Conservation (phyloP, 352 stramenopile species). For the Globisporangium parvum region DNA sequence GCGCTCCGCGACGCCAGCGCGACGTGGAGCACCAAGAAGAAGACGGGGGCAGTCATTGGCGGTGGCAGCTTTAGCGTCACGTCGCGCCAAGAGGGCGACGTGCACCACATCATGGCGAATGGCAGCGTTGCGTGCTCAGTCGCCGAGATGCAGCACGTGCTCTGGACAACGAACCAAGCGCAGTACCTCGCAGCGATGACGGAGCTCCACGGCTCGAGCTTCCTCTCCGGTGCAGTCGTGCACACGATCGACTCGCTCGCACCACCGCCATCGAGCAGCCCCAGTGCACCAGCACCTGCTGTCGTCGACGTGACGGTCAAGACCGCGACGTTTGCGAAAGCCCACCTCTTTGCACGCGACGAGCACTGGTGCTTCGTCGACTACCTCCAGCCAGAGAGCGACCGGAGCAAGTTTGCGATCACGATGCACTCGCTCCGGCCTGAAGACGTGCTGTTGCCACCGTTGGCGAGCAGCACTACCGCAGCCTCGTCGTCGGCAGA, state of each 20-base stretch:
- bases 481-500: background rate
- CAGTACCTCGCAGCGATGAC: slow-evolving; percentile 22
- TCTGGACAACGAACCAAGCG: slow-evolving; percentile 13
- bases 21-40: slow-evolving; percentile 5
- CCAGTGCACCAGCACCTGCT: background rate
- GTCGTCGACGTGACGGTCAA: slow-evolving; percentile 22
- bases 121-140: slow-evolving; percentile 27
- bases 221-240: slow-evolving; percentile 20
- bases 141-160: slow-evolving; percentile 23
- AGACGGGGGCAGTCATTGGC: slow-evolving; percentile 3
- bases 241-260: slow-evolving; percentile 10
- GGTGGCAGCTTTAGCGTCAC: slow-evolving; percentile 11
- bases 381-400: slow-evolving; percentile 7
- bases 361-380: slow-evolving; percentile 34
- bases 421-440: slow-evolving; percentile 24
- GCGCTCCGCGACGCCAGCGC: slow-evolving; percentile 3
- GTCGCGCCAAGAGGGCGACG: slow-evolving; percentile 10
- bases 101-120: slow-evolving; percentile 8
- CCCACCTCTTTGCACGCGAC: slow-evolving; percentile 20
- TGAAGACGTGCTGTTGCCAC: slow-evolving; percentile 12
- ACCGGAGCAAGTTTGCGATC: slow-evolving; percentile 16
- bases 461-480: slow-evolving; percentile 20
- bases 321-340: slow-evolving; percentile 22
- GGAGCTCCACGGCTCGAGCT: slow-evolving; percentile 25
- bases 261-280: too few relatives aligned